Conservation (phyloP, 2,329 filamentous ascomycete genomes). For the Laburnicola sp. region DNA sequence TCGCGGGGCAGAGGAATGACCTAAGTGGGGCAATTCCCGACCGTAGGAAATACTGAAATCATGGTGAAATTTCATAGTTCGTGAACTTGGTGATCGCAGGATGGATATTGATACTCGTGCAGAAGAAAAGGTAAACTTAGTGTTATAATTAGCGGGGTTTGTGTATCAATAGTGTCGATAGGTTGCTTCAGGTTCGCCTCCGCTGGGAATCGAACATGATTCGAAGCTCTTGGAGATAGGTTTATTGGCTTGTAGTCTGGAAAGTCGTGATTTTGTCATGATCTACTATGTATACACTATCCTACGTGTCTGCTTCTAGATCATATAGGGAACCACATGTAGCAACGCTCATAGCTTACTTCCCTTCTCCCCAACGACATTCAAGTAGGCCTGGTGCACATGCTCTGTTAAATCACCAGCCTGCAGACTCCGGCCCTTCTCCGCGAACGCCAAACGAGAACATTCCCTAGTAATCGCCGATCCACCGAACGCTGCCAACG, state of each 20-base stretch:
- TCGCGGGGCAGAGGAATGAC: constrained; percentile 6
- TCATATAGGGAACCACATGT: neutral
- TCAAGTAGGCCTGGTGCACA: constrained; percentile 79
- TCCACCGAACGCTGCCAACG: constrained; percentile 82
- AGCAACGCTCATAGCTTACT: constrained; percentile 22
- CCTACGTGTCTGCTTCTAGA: neutral
- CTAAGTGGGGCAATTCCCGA: too few relatives aligned
- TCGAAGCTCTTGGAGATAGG: too few relatives aligned
- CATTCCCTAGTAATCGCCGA: constrained; percentile 88
- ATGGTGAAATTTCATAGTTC: too few relatives aligned
- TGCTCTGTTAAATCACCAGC: constrained; percentile 92
- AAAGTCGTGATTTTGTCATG: neutral
- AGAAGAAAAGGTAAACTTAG: too few relatives aligned
- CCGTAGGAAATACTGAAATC: too few relatives aligned
- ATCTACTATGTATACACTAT: neutral
- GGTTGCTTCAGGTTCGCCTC: too few relatives aligned
- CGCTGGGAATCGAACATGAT: too few relatives aligned
- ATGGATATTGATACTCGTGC: too few relatives aligned
- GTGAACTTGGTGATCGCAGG: too few relatives aligned
- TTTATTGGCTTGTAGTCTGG: too few relatives aligned
- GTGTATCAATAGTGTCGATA: too few relatives aligned
- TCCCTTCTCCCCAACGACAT: constrained; percentile 70
- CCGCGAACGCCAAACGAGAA: constrained; percentile 81
- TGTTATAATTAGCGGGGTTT: too few relatives aligned
- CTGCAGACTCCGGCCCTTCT: constrained; percentile 85